Base-by-base conservation (phyloP, 2,329 filamentous ascomycete species). In the Graphium sp. region DNA sequence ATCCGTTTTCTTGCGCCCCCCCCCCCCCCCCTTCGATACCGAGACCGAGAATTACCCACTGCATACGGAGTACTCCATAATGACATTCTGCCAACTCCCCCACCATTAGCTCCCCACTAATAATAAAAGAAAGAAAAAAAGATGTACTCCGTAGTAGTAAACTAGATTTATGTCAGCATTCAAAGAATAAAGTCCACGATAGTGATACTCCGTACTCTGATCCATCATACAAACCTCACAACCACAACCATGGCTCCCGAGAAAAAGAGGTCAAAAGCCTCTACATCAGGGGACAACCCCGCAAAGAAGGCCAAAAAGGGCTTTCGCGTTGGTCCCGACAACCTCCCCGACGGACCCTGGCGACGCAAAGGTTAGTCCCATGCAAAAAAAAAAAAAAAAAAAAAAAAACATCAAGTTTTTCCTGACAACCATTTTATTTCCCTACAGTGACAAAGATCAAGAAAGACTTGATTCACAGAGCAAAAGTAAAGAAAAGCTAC, bases 401-500 rank as follows among this genome's bases (percentile, higher is more conserved):
- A 14, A 25, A 25, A 4, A 3, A 10, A 4, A 8, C 14, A 4
- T 18, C 16, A 4, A 7, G 25, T 10, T 12, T 16, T 12, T n/a
- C n/a, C 24, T 31, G 16, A 34, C 21, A 29, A 11, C 10, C 17
- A 18, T 22, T 31, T 18, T 24, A 21, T 24, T 25, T 29, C 8
- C 25, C 6, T 24, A 21, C 43, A 87, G 81, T 80, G 33, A 72
- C 80, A 50, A 87, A 85, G 52, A 89, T 93, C 45, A 95, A 95
- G 53, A 67, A 77, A 38, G 71, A 81, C 39, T 59, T 94, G 33
- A 94, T 95, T 43, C 72, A 84, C 51, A 91, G 89, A 50, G 84
- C 85, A 35, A 93, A 94, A 53, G 64, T 93, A 36, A 89, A 85
- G 55, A 92, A 93, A 52, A 70, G 78, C 23, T 94, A 93, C 48